These are phyloP conservation scores for Chlorella vulgaris DNA, from an alignment of 139 green algal species.

Conservation along the genomic window DNA sequence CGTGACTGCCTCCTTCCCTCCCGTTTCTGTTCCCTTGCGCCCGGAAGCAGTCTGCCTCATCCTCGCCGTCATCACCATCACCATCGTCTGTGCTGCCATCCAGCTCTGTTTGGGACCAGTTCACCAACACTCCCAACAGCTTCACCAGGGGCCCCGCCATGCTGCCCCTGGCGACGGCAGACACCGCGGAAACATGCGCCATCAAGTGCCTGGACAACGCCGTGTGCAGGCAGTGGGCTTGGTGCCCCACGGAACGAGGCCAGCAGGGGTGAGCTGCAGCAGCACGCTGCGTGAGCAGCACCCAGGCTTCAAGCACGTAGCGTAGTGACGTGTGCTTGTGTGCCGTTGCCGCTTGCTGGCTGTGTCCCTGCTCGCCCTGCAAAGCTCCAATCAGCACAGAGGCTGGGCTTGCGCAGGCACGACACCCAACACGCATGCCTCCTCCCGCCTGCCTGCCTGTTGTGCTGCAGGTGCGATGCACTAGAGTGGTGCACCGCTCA, in stretches of 20 bases:
- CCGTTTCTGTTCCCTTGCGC: too few species aligned
- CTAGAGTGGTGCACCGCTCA: too few species aligned
- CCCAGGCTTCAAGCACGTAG: not conserved
- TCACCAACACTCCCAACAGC: not conserved
- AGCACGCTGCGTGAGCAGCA: not conserved
- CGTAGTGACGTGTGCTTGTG: too few species aligned
- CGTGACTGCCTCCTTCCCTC: too few species aligned
- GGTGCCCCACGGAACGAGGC: not conserved
- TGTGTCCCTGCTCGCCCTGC: too few species aligned
- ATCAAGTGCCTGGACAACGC: not conserved
- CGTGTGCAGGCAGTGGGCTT: slow-evolving; percentile 2
- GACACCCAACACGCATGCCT: too few species aligned
- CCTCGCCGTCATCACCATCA: not conserved
- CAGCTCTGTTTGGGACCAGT: not conserved
- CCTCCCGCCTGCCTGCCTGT: too few species aligned
- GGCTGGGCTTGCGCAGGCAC: too few species aligned
- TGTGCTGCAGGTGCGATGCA: too few species aligned
- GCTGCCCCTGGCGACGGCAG: not conserved
- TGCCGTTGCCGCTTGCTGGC: too few species aligned
- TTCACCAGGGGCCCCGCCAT: not conserved
- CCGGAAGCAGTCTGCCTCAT: not conserved
- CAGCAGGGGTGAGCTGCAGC: not conserved
- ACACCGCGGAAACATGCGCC: not conserved
- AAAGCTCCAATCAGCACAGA: too few species aligned
- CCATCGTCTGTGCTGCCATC: not conserved